Evolutionary conservation across 2,329 filamentous ascomycete genomes (phyloP), one percentile per base, ranked within the genome.

Genomic region (Aspergillus sp.): DNA sequence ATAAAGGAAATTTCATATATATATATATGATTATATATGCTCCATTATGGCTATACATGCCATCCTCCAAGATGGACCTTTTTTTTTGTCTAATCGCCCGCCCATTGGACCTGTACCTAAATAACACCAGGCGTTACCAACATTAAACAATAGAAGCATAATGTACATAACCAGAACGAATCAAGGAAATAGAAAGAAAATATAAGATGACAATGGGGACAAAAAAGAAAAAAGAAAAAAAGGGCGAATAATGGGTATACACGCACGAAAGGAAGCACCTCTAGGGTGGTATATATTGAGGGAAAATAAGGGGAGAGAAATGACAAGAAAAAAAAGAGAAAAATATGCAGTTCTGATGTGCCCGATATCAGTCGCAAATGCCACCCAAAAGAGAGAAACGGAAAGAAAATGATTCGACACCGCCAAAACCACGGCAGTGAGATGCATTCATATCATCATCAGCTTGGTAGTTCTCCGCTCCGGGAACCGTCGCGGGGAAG

Each of bases 381-480:
- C 19, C 19, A 19, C 19, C 19, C 19, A 19, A 19, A 19, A 19
- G 19, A 19, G 19, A 27, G 12, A 42, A 36, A 26, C 32, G 29
- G 7, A 29, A 19, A 39, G 36, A 9, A 39, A 39, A 39, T 28
- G 19, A 26, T 26, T 12, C 26, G 36, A 39, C 2, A 28, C 26
- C 26, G 26, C 7, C 12, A 39, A 39, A 39, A 28, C 7, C 9
- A 26, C 8, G 26, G 26, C 36, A 39, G 27, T 19, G 26, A 39
- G 7, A 28, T 36, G 36, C 26, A 39, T 26, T 72, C 63, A 72
- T 64, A 66, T 65, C 66, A 73, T 74, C 69, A 73, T 73, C 55
- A 75, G 58, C 59, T 58, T 68, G 48, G 73, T 75, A 6, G 71
- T 74, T 54, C 73, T 65, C 51, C 73, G 65, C 58, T 75, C 72